Base-by-base conservation (phyloP, 129 eudicot genomes). In the Flaveria robusta region DNA sequence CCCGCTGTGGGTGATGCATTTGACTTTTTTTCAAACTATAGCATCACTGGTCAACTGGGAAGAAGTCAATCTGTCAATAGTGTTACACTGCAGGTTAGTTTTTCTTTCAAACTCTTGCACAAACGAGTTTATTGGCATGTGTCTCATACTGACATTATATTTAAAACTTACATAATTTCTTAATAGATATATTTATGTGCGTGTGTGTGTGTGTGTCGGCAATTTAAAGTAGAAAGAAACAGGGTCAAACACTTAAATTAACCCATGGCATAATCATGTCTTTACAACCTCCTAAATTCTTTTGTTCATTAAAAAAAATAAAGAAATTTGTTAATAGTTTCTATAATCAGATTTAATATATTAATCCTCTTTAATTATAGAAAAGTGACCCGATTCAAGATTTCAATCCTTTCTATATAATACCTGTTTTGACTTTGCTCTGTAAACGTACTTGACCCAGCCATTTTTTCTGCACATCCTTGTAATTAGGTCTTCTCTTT, bases 11-110 rank as follows among this genome's bases (percentile, higher is more conserved):
- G 89, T 79, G 91, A 87, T 23, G 49, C 89, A 20, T 81, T 20
- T 70, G 99, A 94, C 79, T 94, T 69, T 80, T 94, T 80, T 74
- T 88, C 97, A 3, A 93, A 72, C 14, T 87, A 85, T 74, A 93
- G 98, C 79, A 77, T 93, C 65, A 90, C 81, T 42, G 91, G 84
- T 34, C 80, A 85, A 74, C 78, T 87, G 31, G 85, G 89, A 84
- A 82, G 98, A 87, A 84, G 77, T 62, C 88, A 81, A 23, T 84
- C 69, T 24, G 96, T 93, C 54, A 93, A 88, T 60, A 90, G 96
- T 74, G 78, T 93, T 83, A 88, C 97, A 71, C 71, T 93, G 74
- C 85, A 88, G 93, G 98, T 88, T 69, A 29, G 81, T 80, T 27
- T 60, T 74, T 43, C 27, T 52, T 58, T 72, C 10, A 46, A 65